These are phyloP conservation scores for Boletus rubescentipes DNA, from an alignment of 768 basidiomycete genomes.

Conservation along the genomic window DNA sequence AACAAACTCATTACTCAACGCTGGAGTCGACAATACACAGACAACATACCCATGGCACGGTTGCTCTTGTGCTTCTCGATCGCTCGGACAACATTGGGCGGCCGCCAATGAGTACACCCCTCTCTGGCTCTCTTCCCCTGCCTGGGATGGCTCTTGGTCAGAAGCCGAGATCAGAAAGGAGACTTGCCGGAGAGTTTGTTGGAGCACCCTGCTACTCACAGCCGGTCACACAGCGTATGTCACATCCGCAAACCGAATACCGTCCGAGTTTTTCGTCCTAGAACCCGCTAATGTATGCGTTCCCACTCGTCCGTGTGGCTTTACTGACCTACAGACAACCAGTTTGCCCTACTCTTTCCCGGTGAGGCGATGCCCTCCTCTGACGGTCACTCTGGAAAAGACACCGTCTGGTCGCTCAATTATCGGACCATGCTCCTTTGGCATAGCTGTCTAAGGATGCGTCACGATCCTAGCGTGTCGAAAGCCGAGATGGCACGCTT, in stretches of 20 bases:
- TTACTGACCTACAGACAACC: conserved; percentile 4
- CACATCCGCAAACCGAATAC: conserved; percentile 40
- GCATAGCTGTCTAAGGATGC: conserved; percentile 69
- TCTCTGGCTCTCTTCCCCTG: conserved; percentile 62
- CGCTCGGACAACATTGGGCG: conserved; percentile 52
- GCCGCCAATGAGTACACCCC: conserved; percentile 53
- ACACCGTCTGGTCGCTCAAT: conserved; percentile 75
- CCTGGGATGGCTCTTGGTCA: conserved; percentile 59
- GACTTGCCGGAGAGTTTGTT: conserved; percentile 68
- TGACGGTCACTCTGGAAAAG: conserved; percentile 44
- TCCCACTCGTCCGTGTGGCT: background rate
- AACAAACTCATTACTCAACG: background rate
- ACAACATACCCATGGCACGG: conserved; percentile 23
- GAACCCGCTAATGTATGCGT: conserved; percentile 64
- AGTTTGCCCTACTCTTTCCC: conserved; percentile 76
- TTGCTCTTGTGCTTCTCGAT: conserved; percentile 50
- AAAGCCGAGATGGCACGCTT: conserved; percentile 60
- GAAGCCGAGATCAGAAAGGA: conserved; percentile 68
- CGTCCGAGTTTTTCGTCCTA: conserved; percentile 53
- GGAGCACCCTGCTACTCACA: conserved; percentile 64
- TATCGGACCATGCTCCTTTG: conserved; percentile 69
- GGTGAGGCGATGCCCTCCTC: conserved; percentile 55
- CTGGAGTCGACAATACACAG: background rate
- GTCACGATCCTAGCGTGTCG: conserved; percentile 38
- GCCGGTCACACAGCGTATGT: conserved; percentile 65